Base-by-base conservation (phyloP, 306 rosid genomes). In the Vicia sativa region DNA sequence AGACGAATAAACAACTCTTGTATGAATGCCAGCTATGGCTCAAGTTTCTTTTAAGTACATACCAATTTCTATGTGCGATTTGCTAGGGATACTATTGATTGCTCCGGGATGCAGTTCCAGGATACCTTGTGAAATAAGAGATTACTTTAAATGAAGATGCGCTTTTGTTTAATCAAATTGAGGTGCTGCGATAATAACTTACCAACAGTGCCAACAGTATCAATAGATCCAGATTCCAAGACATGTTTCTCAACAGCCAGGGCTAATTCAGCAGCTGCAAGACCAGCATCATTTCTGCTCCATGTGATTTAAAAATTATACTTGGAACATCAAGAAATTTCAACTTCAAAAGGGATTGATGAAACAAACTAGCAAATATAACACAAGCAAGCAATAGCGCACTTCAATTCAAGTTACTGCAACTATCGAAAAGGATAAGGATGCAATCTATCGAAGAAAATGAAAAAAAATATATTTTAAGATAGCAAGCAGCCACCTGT, bases 171-270 rank as follows among this genome's bases (percentile, higher is more conserved):
- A 41, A 58, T 11, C 5, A 41, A 53, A 10, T 34, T 0, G 21
- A 55, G 44, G 58, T 29, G 48, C 21, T 13, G 9, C 18, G 59
- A 62, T 61, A 21, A 52, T 62, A 62, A 75, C 87, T 78, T 74
- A 93, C 98, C 96, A 16, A 90, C 92, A 15, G 98, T 93, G 74
- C 97, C 98, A 49, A 93, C 98, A 61, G 90, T 88, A 71, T 93
- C 98, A 34, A 88, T 78, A 60, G 98, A 93, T 38, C 97, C 96
- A 77, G 96, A 88, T 73, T 85, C 88, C 65, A 93, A 76, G 58
- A 93, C 98, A 6, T 93, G 97, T 70, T 65, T 82, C 83, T 93
- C 98, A 37, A 93, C 95, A 72, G 96, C 91, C 42, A 90, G 78
- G 11, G 89, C 95, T 75, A 93, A 81, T 77, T 93, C 99, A 57